A percentile compares a stretch with the other conserved stretches of the same genome.
Evolutionary conservation across 2,329 filamentous ascomycete genomes (phyloP).

Genomic region (Aspergillus sp.): DNA sequence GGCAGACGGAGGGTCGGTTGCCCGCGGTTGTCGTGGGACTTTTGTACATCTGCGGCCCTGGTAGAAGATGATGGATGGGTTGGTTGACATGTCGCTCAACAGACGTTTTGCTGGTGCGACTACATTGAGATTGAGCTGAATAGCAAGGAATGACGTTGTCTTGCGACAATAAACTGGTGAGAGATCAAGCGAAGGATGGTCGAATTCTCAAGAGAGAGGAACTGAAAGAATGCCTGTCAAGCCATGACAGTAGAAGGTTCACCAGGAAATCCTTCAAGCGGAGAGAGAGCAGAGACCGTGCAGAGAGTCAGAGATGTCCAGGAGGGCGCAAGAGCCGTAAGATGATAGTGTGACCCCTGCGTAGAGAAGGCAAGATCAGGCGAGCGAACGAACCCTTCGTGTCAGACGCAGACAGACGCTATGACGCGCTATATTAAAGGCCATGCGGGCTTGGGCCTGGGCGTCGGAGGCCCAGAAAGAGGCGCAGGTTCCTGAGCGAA

Average conservation of each 20-base stretch:
- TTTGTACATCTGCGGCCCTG: conserved; percentile 33
- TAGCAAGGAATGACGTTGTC: neutral
- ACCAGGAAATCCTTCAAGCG: neutral
- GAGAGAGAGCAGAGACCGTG: neutral
- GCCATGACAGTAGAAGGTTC: neutral
- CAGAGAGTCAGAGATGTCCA: neutral
- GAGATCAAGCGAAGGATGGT: neutral
- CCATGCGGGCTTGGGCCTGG: neutral
- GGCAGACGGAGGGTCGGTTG: conserved; percentile 14
- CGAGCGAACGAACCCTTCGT: neutral
- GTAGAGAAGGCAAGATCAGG: neutral
- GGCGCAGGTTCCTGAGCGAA: conserved; percentile 10
- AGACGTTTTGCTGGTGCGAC: conserved; percentile 1
- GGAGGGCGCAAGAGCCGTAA: neutral
- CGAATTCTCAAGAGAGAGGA: neutral
- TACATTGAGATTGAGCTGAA: neutral
- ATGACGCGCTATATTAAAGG: neutral
- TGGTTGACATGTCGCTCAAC: conserved; percentile 32
- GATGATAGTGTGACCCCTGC: neutral
- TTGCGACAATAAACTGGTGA: neutral
- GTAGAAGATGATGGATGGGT: conserved; percentile 28
- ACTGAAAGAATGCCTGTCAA: neutral
- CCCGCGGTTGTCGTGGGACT: conserved; percentile 25
- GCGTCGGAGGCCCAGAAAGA: conserved; percentile 11
- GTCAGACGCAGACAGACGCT: neutral